Base-by-base conservation (phyloP, 1,284 basidiomycete species). In the Ganoderma resinaceum region DNA sequence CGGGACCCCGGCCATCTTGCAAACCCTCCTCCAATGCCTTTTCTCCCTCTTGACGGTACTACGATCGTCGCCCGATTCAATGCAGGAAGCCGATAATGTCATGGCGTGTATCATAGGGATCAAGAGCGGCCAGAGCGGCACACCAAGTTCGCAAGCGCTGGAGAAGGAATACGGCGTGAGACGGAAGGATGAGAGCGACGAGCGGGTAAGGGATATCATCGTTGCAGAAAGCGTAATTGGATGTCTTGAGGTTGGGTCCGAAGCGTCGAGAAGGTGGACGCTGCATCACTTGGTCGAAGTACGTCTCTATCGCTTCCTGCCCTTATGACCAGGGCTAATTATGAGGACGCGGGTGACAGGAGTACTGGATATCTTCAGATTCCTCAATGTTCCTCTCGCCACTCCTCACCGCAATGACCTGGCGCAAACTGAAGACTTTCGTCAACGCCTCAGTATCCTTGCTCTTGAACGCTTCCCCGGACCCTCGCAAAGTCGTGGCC, bases 11-110 rank as follows among this genome's bases (percentile, higher is more conserved):
- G 73, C 81, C 43, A 80, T 84, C n/a, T 82, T 91, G 52, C 85
- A 86, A 70, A 84, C 86, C 2, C 76, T 92, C 9, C 76, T 85
- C 3, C 85, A 86, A 58, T 83, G 81, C 0, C 78, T 92, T 11
- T 84, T 89, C 66, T 78, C 83, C 0, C 81, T 91, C 20, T 80
- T 89, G 69, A 79, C 61, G 67, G 85, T 61, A 77, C 83, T 76
- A 16, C 73, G 72, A 11, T 68, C 70, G 20, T 74, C 70, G 26
- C 65, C 67, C 1, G 70, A 74, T 26, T 63, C 77, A 8, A 37
- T 49, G 14, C 35, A 70, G 16, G 79, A 80, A 62, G 71, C 75
- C 8, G 70, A 76, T 16, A 74, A 77, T 16, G 71, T 82, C 4
- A 70, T 73, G 7, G 76, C 76, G 14, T 78, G 78, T 59, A 77